phyloP scores from a whole-genome alignment of 345 rosid species.

The Eucalyptus regnans region DNA sequence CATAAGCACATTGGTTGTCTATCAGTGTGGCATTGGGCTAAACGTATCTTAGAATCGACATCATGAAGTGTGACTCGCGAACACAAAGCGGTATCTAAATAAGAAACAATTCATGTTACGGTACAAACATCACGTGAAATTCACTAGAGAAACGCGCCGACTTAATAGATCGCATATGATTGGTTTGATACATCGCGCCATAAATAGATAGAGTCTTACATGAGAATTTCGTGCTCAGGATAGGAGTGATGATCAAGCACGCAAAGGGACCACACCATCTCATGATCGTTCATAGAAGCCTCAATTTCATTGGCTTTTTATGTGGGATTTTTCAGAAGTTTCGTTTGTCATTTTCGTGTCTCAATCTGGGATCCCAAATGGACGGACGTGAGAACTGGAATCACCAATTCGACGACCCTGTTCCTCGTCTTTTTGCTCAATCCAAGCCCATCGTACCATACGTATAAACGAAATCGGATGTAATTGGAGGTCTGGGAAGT shows the following conservation, averaged over 20 bases:
- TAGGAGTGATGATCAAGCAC: background rate
- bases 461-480: too few species aligned
- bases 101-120: background rate
- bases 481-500: background rate
- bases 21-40: background rate
- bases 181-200: background rate
- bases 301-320: background rate
- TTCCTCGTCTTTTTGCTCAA: background rate
- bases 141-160: background rate
- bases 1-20: background rate
- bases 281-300: background rate
- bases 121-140: background rate
- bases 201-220: background rate
- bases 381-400: background rate
- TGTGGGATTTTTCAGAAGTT: background rate
- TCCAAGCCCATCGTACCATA: background rate
- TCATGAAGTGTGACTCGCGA: background rate
- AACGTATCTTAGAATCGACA: background rate
- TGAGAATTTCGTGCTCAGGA: background rate
- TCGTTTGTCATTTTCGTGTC: background rate
- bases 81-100: background rate
- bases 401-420: background rate
- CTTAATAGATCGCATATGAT: background rate
- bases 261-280: background rate
- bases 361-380: background rate